Evolutionary conservation across 768 basidiomycete genomes (phyloP).

Genomic region (Agaricus subrufescens): DNA sequence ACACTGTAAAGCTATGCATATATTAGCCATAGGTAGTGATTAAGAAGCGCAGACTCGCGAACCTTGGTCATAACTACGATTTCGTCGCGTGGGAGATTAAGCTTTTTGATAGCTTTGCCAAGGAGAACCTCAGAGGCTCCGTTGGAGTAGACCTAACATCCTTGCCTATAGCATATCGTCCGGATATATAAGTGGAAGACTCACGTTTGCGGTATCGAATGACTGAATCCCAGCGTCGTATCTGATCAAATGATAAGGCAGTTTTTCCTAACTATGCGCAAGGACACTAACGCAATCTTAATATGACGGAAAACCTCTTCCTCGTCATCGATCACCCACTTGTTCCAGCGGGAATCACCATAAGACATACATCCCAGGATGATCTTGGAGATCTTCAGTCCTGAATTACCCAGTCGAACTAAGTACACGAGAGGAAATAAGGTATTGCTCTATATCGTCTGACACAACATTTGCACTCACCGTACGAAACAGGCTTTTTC

Average conservation of each 20-base stretch:
- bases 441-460: no score
- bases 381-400: slow-evolving; percentile 59
- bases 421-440: neutral
- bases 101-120: slow-evolving; percentile 67
- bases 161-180: neutral
- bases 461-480: no score
- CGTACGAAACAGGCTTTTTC: no score
- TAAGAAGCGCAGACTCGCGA: neutral
- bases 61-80: slow-evolving; percentile 80
- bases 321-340: slow-evolving; percentile 42
- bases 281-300: slow-evolving; percentile 16
- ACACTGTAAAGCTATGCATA: slow-evolving; percentile 33
- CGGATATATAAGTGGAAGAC: neutral
- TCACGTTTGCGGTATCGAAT: slow-evolving; percentile 53
- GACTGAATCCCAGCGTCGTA: slow-evolving; percentile 64
- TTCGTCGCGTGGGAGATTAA: slow-evolving; percentile 64
- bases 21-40: neutral
- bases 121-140: slow-evolving; percentile 62
- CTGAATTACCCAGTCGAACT: slow-evolving; percentile 49
- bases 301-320: slow-evolving; percentile 46
- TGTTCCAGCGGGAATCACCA: slow-evolving; percentile 46
- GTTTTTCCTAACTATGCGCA: no score
- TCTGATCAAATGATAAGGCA: slow-evolving; percentile 17
- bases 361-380: slow-evolving; percentile 64
- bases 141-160: slow-evolving; percentile 53